Conservation (phyloP, 2,329 filamentous ascomycete species). For the Macrophomina phaseolina region DNA sequence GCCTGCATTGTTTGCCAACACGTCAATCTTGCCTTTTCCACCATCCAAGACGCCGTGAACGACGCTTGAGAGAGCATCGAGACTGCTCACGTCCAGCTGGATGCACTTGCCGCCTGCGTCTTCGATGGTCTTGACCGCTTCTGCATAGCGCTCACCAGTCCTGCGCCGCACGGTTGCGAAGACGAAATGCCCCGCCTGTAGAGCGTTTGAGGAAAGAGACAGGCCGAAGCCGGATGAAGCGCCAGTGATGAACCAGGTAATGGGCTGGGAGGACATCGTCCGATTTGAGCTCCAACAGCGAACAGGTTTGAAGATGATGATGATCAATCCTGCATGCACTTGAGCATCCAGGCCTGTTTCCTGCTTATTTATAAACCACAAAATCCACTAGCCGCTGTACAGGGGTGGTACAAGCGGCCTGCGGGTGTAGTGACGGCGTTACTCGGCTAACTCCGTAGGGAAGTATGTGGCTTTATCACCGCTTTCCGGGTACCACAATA, state of each 20-base stretch:
- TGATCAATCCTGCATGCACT: too few relatives aligned
- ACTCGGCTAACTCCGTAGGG: background rate
- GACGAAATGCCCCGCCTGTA: conserved; percentile 33
- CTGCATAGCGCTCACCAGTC: background rate
- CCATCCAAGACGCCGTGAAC: conserved; percentile 7
- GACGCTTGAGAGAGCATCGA: background rate
- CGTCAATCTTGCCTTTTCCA: conserved; percentile 30
- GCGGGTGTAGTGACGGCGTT: conserved; percentile 3
- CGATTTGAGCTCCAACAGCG: too few relatives aligned
- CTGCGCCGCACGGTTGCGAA: conserved; percentile 35
- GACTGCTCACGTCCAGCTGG: conserved; percentile 30
- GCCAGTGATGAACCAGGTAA: conserved; percentile 37
- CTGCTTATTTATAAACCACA: too few relatives aligned
- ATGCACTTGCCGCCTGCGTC: conserved; percentile 22
- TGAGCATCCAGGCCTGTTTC: too few relatives aligned
- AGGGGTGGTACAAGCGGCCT: background rate
- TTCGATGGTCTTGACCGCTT: conserved; percentile 7
- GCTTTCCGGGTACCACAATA: too few relatives aligned
- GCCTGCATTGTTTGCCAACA: conserved; percentile 38
- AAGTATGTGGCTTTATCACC: too few relatives aligned
- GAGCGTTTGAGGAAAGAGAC: conserved; percentile 29
- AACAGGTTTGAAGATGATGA: too few relatives aligned
- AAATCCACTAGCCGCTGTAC: too few relatives aligned
- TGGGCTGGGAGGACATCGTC: conserved; percentile 2
- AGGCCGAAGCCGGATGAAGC: conserved; percentile 36